Base-by-base conservation (phyloP, 2,329 filamentous ascomycete species). In the Trichoderma citrinoviride region DNA sequence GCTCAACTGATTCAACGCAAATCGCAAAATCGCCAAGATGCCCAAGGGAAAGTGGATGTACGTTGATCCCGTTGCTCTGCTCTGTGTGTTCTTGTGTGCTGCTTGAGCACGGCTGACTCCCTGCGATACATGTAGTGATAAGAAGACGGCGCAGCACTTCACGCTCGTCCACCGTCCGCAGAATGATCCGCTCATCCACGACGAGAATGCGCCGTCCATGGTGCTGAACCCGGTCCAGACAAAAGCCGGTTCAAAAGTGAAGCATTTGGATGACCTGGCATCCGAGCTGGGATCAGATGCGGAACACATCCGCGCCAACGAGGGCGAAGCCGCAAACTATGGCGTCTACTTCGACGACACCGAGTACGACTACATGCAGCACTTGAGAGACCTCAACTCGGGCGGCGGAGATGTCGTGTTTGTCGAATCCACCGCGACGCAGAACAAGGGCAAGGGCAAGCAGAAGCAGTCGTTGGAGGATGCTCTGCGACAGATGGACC, bases 291-390 rank as follows among this genome's bases (percentile, higher is more conserved):
- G 90, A 1, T 81, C 85, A 40, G 87, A 89, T 37, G 82, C 84
- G 23, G 81, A 82, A 47, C 79, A 79, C 66, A 87, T 97, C 69
- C 88, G 93, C 70, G 85, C 87, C 64, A 98, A 99, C 76, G 95
- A 99, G 78, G 96, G 96, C 71, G 93, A 99, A 79, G 95, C 96
- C 8, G 95, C 96, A 70, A 91, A 91, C 76, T 87, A 97, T 78
- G 95, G 95, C 68, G 87, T 99, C 69, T 99, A 91, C 82, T 99
- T 85, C 77, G 96, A 99, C 78, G 95, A 99, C 78, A 90, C 91
- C 69, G 86, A 92, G 73, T 99, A 99, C 79, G 95, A 99, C 78
- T 99, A 99, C 80, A 99, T 99, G 95, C 95, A 99, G 78, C 95
- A 99, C 78, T 82, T 99, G 83, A 90, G 93, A 63, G 95, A 98